Conservation (phyloP, 345 rosid genomes). For the Triadica sebifera region DNA sequence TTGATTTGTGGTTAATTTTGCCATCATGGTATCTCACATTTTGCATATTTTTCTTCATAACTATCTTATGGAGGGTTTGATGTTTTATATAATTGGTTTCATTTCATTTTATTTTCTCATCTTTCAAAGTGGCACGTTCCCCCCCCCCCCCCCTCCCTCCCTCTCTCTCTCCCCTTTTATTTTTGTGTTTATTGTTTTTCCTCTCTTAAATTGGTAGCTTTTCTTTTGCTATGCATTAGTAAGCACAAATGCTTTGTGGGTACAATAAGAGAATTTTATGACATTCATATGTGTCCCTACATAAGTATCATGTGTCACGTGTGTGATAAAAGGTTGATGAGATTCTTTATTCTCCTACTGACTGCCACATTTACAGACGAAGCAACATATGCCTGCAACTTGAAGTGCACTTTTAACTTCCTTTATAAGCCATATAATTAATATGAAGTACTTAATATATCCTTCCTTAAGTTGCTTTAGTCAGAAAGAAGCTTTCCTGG, state of each 20-base stretch:
- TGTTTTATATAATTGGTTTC: neutral
- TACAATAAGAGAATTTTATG: neutral
- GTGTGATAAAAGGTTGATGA: neutral
- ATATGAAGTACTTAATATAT: neutral
- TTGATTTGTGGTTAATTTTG: neutral
- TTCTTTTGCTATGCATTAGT: neutral
- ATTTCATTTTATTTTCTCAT: neutral
- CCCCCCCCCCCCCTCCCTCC: no score
- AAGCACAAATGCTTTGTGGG: neutral
- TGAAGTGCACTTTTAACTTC: neutral
- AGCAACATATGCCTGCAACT: conserved; percentile 4
- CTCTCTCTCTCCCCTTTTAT: no score
- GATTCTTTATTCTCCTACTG: neutral
- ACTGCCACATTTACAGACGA: neutral
- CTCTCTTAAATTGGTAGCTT: neutral
- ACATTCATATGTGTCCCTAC: neutral
- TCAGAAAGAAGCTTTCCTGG: neutral
- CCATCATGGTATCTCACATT: neutral
- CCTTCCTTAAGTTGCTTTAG: neutral
- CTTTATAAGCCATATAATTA: neutral
- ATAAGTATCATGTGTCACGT: neutral
- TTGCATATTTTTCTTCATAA: neutral
- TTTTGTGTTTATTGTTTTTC: no score
- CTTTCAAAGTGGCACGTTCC: no score
- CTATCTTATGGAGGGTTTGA: neutral